Evolutionary conservation across 164 flowering plant genomes (phyloP).

Genomic region (Tetrastigma voinierianum): DNA sequence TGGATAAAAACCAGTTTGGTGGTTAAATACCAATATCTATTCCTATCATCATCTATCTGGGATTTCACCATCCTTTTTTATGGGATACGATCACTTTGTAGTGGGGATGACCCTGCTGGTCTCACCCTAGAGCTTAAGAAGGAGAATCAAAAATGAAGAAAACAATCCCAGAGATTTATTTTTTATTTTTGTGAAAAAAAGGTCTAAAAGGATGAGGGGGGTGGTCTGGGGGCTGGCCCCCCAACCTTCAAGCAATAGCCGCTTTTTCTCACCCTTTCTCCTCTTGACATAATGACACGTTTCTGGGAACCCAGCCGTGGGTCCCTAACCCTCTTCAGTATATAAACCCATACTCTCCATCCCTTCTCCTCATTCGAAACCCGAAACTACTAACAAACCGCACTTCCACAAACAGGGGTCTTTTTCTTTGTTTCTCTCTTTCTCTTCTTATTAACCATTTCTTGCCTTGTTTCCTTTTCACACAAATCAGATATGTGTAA

Average conservation of each 20-base stretch:
- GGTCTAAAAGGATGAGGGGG: neutral
- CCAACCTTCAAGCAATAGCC: neutral
- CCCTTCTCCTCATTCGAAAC: conserved; percentile 4
- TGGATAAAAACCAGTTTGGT: conserved; percentile 5
- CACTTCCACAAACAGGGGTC: neutral
- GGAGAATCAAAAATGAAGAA: neutral
- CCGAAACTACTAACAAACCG: conserved; percentile 9
- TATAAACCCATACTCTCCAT: conserved; percentile 23
- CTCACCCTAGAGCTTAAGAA: no score
- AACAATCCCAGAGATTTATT: neutral
- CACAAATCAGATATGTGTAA: conserved; percentile 49
- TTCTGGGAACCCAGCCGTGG: conserved; percentile 6
- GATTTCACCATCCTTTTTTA: neutral
- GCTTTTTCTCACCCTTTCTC: neutral
- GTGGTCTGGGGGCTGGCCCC: conserved; percentile 17
- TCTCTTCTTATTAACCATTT: neutral
- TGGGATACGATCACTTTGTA: no score
- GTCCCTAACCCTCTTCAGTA: conserved; percentile 23
- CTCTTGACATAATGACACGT: conserved; percentile 26
- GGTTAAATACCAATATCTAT: conserved; percentile 1
- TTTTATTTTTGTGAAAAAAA: no score
- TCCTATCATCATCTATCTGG: neutral
- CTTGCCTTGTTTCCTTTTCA: neutral
- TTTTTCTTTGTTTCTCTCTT: neutral
- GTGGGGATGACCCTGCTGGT: no score